Conservation (phyloP, 2,329 filamentous ascomycete species). For the Pseudogymnoascus sp. region DNA sequence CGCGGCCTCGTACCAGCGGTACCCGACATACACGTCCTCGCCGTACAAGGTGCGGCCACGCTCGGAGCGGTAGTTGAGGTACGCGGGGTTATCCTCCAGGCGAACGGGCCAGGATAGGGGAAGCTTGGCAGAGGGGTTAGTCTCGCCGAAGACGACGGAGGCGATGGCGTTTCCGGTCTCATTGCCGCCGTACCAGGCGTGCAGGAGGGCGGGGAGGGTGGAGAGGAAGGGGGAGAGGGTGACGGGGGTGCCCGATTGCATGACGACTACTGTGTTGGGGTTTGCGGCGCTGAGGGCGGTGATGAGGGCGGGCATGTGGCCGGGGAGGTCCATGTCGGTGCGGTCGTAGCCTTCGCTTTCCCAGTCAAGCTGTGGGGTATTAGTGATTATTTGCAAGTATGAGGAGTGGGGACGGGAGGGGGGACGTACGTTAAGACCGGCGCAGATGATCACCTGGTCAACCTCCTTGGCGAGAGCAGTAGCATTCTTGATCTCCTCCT, state of each 20-base stretch:
- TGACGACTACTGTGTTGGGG: conserved; percentile 60
- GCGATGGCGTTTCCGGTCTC: conserved; percentile 76
- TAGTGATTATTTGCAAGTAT: neutral
- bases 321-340: conserved; percentile 68
- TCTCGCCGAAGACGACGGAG: conserved; percentile 65
- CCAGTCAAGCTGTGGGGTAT: conserved; percentile 48
- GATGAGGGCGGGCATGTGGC: conserved; percentile 62
- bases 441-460: conserved; percentile 71
- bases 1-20: conserved; percentile 70
- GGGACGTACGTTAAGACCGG: conserved; percentile 54
- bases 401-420: neutral
- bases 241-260: conserved; percentile 69
- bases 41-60: conserved; percentile 65
- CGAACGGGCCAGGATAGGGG: conserved; percentile 62
- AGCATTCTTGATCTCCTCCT: conserved; percentile 55
- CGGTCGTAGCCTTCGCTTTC: conserved; percentile 73
- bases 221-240: conserved; percentile 57
- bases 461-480: conserved; percentile 58
- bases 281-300: conserved; percentile 56
- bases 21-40: conserved; percentile 74
- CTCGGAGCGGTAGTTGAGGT: conserved; percentile 65
- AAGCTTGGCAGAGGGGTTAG: conserved; percentile 67
- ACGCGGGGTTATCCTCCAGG: conserved; percentile 64
- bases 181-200: conserved; percentile 84
- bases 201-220: conserved; percentile 48